Base-by-base conservation (phyloP, 1,139 yeast species). In the Taphrina communis region DNA sequence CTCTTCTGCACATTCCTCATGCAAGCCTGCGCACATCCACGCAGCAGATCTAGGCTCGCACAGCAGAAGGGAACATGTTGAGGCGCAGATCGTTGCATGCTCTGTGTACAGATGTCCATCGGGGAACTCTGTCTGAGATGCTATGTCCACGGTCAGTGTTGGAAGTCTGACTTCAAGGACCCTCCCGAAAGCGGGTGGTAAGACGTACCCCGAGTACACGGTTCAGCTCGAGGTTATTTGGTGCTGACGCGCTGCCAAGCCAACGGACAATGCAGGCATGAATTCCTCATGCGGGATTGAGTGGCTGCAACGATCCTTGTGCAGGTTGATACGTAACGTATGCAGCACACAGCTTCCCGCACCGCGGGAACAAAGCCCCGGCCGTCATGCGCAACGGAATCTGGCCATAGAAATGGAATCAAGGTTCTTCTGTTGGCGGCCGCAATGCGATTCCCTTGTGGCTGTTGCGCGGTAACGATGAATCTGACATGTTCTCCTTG, bases 1-100 rank as follows among this genome's bases (percentile, higher is more conserved):
- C n/a, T n/a, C 48, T 44, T n/a, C 48, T 44, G 48, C 48, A 44
- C 48, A 44, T 44, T 44, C 48, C 48, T 44, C 48, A 44, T 44
- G 48, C 48, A 44, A 44, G 48, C 14, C 14, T 14, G 11, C n/a
- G 48, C 48, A 44, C n/a, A n/a, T 39, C 48, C 90, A 90, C 77
- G 82, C 84, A 61, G 83, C 96, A 0, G 88, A 88, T 6, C 90
- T 97, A 51, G 90, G 93, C 77, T 98, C 97, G 39, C 91, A 94
- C 72, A 89, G 93, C 72, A 98, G 17, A 98, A 12, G 99, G 14
- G 6, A 9, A 39, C 6, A 9, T 39, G 42, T 3, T 39, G 19
- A n/a, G 48, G 48, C 48, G 48, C 48, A 14, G 48, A 12, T 25
- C 31, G 31, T 25, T 25, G 31, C 4, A 25, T 25, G 31, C 31